phyloP scores from a whole-genome alignment of 257 asterid genomes.

The Lavandula angustifolia region DNA sequence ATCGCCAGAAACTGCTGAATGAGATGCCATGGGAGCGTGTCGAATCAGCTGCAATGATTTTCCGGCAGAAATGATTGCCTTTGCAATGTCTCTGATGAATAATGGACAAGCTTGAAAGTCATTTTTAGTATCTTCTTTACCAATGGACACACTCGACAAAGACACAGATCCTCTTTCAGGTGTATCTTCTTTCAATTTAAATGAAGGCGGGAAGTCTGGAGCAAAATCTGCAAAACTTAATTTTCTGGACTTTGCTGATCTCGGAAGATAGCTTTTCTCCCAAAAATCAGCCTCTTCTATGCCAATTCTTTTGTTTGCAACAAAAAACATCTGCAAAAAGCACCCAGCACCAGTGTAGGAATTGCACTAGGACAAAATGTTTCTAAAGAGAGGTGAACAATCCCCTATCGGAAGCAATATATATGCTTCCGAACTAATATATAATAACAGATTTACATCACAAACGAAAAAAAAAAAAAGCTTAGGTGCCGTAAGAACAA shows the following conservation, averaged over 20 bases:
- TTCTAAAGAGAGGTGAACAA: constrained; percentile 17
- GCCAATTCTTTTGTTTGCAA: constrained; percentile 65
- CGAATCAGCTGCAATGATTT: constrained; percentile 90
- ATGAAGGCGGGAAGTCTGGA: constrained; percentile 40
- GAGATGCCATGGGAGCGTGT: constrained; percentile 66
- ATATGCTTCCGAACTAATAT: constrained; percentile 16
- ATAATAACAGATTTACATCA: constrained; percentile 8
- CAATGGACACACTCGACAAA: constrained; percentile 43
- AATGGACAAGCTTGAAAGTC: constrained; percentile 70
- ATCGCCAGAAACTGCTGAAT: constrained; percentile 40
- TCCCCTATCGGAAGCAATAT: neutral
- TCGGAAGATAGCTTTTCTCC: constrained; percentile 88
- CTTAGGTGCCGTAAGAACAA: neutral
- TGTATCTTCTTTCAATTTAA: constrained; percentile 41
- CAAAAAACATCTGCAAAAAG: constrained; percentile 77
- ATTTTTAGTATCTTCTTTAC: constrained; percentile 51
- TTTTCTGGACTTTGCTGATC: constrained; percentile 50
- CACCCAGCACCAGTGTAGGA: constrained; percentile 21
- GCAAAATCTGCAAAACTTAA: constrained; percentile 33
- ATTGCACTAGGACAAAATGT: constrained; percentile 1
- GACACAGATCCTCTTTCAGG: constrained; percentile 52
- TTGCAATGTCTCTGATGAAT: constrained; percentile 74
- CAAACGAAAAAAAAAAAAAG: constrained; percentile 11
- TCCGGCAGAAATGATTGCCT: constrained; percentile 87
- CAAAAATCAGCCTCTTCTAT: constrained; percentile 92